Conservation (phyloP, 106 monocot genomes). For the Alisma plantagoaquatica region DNA sequence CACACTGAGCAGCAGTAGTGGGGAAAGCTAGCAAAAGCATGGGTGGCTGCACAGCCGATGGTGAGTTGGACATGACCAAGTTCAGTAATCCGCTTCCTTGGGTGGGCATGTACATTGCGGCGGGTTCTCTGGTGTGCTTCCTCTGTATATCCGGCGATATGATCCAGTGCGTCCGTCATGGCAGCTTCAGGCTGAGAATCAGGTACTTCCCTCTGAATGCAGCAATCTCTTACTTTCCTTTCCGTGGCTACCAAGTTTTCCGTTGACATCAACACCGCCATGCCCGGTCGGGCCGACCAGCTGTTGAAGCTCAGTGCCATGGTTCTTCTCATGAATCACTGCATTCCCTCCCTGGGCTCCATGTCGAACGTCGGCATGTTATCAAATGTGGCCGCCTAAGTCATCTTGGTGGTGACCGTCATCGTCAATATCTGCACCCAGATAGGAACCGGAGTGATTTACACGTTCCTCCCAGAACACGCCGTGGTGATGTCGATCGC, state of each 20-base stretch:
- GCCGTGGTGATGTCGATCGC: background rate
- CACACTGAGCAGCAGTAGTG: too few relatives aligned
- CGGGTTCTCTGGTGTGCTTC: background rate
- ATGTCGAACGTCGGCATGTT: background rate
- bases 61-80: background rate
- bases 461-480: background rate
- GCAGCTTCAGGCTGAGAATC: too few relatives aligned
- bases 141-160: background rate
- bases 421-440: slow-evolving; percentile 4
- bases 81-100: slow-evolving; percentile 1
- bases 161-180: background rate
- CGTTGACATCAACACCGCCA: too few relatives aligned
- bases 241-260: background rate
- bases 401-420: background rate
- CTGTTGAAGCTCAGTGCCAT: too few relatives aligned
- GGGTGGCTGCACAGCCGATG: background rate
- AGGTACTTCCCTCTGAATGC: too few relatives aligned
- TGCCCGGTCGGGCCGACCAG: too few relatives aligned
- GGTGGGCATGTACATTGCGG: slow-evolving; percentile 1
- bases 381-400: background rate
- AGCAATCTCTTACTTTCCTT: background rate
- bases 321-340: background rate
- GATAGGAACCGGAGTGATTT: slow-evolving; percentile 5
- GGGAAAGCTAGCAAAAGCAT: too few relatives aligned
- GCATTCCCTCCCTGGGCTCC: background rate